These are phyloP conservation scores for Candida tropicalis DNA, from an alignment of 1,139 yeast genomes.

Conservation along the genomic window DNA sequence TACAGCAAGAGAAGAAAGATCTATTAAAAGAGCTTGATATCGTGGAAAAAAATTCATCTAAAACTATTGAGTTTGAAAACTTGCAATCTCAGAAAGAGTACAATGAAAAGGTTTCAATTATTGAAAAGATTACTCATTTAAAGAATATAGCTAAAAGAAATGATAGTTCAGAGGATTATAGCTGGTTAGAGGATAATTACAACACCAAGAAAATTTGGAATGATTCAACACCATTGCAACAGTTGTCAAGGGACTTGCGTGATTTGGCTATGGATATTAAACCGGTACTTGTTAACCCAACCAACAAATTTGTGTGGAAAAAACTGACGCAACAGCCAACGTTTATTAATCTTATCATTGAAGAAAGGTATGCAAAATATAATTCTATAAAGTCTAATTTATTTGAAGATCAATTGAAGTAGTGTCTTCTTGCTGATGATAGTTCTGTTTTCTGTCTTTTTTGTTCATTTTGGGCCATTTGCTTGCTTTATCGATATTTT, in stretches of 20 bases:
- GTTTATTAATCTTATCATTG: constrained; percentile 19
- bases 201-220: constrained; percentile 3
- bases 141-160: constrained; percentile 24
- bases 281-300: constrained; percentile 12
- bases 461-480: constrained; percentile 88
- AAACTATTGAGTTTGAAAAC: constrained; percentile 10
- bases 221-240: constrained; percentile 12
- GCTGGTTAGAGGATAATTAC: constrained; percentile 22
- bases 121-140: constrained; percentile 41
- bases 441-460: constrained; percentile 16
- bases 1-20: constrained; percentile 21
- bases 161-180: constrained; percentile 13
- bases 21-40: constrained; percentile 23
- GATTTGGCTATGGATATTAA: constrained; percentile 18
- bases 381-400: constrained; percentile 8
- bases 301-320: constrained; percentile 8
- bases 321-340: constrained; percentile 21
- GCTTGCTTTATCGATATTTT: constrained; percentile 65
- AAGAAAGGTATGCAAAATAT: constrained; percentile 17
- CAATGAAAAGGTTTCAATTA: constrained; percentile 30
- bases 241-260: constrained; percentile 19
- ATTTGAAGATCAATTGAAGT: constrained; percentile 3
- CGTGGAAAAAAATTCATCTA: constrained; percentile 17
- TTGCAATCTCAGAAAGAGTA: constrained; percentile 37
- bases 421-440: neutral